Base-by-base conservation (phyloP, 495 filamentous ascomycete genomes). In the Podospora australis region DNA sequence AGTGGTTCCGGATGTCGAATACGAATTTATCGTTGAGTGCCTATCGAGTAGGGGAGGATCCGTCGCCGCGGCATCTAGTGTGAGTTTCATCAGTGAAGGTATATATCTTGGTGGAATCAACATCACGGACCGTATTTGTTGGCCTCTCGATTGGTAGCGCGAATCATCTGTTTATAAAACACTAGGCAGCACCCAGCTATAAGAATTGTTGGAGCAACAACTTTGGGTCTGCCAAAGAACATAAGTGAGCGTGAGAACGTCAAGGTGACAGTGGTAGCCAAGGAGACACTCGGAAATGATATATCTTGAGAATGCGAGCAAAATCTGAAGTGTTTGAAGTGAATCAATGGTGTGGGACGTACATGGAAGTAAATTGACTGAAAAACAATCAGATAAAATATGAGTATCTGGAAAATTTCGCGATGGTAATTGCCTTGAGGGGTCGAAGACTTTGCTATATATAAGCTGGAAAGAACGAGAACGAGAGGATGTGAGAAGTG, bases 41-140 rank as follows among this genome's bases (percentile, higher is more conserved):
- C 89, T 88, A 61, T 78, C 80, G 40, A 96, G 70, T 14, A 97
- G 72, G 16, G 81, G 77, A 9, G 89, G 86, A 46, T 95, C 88
- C 22, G 79, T 82, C 43, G 59, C 48, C 50, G 75, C 53, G 36
- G 59, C 38, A 35, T 67, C 64, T 59, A 28, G 6, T 28, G 2
- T 16, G 4, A 22, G 17, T 20, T 8, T 14, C 19, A 28, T 16
- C 5, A 1, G n/a, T n/a, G n/a, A 8, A 32, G 7, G 0, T 21
- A 9, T 9, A n/a, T 7, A 43, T 39, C 17, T 30, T 7, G 13
- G 13, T 7, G 7, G 5, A 16, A 4, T 36, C 13, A n/a, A 36
- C 13, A 10, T 16, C 34, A 36, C 13, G 11, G 13, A 16, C 26
- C 26, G 13, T 30, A 6, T 30, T 30, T 30, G 28, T 30, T n/a